Evolutionary conservation across 1,284 basidiomycete species (phyloP), one percentile per base, ranked within the genome.

Genomic region (Porodaedalea pini): DNA sequence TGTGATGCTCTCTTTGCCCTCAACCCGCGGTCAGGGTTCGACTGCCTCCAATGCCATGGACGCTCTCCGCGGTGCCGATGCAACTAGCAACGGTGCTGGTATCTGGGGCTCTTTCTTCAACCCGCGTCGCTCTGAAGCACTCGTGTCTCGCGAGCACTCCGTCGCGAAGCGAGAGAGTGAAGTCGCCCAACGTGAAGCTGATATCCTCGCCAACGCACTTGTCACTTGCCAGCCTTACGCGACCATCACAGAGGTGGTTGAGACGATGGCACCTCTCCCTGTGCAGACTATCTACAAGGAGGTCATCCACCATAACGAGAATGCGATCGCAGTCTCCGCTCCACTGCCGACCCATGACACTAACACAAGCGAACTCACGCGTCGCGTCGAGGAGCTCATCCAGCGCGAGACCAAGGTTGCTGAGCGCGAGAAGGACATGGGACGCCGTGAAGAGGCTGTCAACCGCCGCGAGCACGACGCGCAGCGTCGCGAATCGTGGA

Each of bases 401-500:
- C 87, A 90, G 55, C 85, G 89, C 45, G 89, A 92, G 69, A 80
- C 89, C 63, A 87, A 86, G 72, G 84, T 92, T 60, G 82, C 87
- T 11, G 90, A 92, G 59, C 79, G 89, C 61, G 89, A 92, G 66
- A 79, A 89, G 41, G 90, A 92, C 60, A 89, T 91, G 60, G 83
- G 87, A 65, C 83, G 85, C 56, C 86, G 89, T 47, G 89, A 92
- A 70, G 89, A 92, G 67, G 79, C 75, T 45, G 82, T 92, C 61
- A 92, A 92, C 67, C 85, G 87, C 54, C 77, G 89, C 57, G 89
- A 92, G 67, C 86, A 90, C 49, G 89, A 92, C 66, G 88, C 88
- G 55, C 83, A 88, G 56, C 82, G 89, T 65, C 87, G 89, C 60
- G 90, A 92, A 69, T 78, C 75, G 41, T 92, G 90, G 89, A 90